Conservation (phyloP, 306 rosid genomes). For the Casuarina glauca region DNA sequence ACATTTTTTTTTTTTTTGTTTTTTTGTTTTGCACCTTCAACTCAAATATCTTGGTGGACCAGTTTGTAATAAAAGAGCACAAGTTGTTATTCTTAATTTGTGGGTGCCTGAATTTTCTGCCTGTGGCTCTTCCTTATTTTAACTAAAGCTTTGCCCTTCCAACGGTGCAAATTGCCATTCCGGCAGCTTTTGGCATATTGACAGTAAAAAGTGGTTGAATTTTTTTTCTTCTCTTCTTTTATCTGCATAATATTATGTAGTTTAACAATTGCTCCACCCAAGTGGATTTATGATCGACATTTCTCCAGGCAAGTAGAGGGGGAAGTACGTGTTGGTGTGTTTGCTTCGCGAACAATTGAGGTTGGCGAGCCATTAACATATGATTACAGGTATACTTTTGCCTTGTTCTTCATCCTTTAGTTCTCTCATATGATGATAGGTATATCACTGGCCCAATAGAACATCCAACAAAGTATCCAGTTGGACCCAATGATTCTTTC, state of each 20-base stretch:
- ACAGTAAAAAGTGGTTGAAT: neutral
- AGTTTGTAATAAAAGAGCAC: neutral
- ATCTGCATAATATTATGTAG: neutral
- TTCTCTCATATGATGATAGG: neutral
- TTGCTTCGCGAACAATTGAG: constrained; percentile 71
- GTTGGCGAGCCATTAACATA: constrained; percentile 87
- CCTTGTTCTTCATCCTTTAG: constrained; percentile 7
- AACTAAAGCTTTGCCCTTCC: neutral
- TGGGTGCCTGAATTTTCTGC: neutral
- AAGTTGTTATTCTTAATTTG: neutral
- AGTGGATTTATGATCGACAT: neutral
- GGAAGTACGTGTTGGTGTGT: constrained; percentile 84
- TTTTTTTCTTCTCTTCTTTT: no score
- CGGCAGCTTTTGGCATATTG: constrained; percentile 9
- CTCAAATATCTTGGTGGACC: neutral
- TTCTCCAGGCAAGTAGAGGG: constrained; percentile 85
- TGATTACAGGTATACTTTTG: constrained; percentile 69
- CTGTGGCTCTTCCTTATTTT: neutral
- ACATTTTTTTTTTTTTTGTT: neutral
- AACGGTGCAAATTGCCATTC: constrained; percentile 8
- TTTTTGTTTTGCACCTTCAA: neutral
- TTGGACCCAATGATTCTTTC: neutral
- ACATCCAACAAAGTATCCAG: neutral
- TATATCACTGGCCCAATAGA: neutral
- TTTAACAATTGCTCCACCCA: neutral